These are phyloP conservation scores for Tremella fuciformis DNA, from an alignment of 768 basidiomycete species.

Conservation along the genomic window DNA sequence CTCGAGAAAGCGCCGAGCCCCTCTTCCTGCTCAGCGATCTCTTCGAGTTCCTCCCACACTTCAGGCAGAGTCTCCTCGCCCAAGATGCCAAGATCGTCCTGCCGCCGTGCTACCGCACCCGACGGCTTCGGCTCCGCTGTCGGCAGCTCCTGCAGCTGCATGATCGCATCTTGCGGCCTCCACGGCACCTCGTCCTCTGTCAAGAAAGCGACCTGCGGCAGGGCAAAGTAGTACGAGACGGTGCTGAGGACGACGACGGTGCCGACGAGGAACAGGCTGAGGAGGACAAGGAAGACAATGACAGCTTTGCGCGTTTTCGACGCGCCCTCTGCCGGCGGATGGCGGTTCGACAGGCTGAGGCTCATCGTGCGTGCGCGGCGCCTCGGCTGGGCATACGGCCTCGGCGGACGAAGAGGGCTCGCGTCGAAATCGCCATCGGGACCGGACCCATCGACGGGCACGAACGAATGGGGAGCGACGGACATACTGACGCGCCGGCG, in stretches of 20 bases:
- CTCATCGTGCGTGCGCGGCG: neutral
- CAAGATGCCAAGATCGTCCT: constrained; percentile 1
- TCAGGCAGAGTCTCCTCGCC: constrained; percentile 10
- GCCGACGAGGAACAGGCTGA: constrained; percentile 77
- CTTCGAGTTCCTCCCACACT: constrained; percentile 25
- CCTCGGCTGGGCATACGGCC: constrained; percentile 1
- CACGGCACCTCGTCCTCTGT: constrained; percentile 67
- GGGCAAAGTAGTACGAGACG: constrained; percentile 81
- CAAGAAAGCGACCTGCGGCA: constrained; percentile 74
- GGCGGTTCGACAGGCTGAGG: neutral
- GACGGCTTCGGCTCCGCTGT: constrained; percentile 4
- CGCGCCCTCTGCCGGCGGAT: neutral
- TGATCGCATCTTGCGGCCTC: constrained; percentile 59
- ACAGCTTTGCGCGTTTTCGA: constrained; percentile 46
- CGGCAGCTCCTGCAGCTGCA: constrained; percentile 46
- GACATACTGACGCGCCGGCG: constrained; percentile 1
- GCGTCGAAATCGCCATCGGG: too few relatives aligned
- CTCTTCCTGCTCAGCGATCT: constrained; percentile 19
- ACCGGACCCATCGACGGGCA: neutral
- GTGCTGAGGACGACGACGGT: constrained; percentile 89
- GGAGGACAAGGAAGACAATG: constrained; percentile 58
- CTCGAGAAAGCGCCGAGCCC: neutral
- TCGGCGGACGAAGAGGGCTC: too few relatives aligned
- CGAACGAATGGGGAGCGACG: neutral
- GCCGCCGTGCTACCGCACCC: constrained; percentile 9